Conservation (phyloP, 108 stramenopile genomes). For the Aurantiochytrium sp. region DNA sequence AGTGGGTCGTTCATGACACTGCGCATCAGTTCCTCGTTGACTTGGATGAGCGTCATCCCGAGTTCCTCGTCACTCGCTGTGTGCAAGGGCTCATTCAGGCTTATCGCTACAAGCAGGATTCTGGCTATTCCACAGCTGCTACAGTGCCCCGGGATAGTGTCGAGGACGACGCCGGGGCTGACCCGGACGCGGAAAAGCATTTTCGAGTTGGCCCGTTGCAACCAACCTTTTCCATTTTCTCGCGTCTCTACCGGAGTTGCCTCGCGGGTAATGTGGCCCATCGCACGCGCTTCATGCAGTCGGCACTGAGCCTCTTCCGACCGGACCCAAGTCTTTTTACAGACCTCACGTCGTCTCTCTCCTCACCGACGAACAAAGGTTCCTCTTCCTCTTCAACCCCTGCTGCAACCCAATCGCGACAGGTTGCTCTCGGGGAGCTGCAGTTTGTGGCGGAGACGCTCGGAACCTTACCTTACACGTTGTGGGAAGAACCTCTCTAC, state of each 20-base stretch:
- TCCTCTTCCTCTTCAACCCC: too few species aligned
- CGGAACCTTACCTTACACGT: not conserved
- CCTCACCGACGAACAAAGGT: not conserved
- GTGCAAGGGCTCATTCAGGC: not conserved
- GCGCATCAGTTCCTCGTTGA: conserved; percentile 1
- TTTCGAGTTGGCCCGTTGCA: not conserved
- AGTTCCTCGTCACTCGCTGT: not conserved
- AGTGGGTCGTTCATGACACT: not conserved
- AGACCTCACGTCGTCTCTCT: not conserved
- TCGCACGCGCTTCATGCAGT: not conserved
- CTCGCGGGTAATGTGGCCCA: not conserved
- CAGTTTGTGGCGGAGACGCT: not conserved
- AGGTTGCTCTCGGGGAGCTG: not conserved
- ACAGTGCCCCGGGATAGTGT: not conserved
- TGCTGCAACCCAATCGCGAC: too few species aligned
- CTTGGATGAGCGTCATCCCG: conserved; percentile 5
- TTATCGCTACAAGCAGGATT: not conserved
- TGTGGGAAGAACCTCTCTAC: not conserved
- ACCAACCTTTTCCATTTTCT: conserved; percentile 3
- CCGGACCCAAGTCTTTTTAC: not conserved
- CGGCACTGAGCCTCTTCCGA: not conserved
- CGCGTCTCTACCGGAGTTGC: not conserved
- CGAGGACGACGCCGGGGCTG: not conserved
- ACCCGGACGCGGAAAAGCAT: not conserved
- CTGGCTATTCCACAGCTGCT: not conserved